Evolutionary conservation across 2,329 filamentous ascomycete species (phyloP).

Genomic region (Pyricularia pennisetigena): DNA sequence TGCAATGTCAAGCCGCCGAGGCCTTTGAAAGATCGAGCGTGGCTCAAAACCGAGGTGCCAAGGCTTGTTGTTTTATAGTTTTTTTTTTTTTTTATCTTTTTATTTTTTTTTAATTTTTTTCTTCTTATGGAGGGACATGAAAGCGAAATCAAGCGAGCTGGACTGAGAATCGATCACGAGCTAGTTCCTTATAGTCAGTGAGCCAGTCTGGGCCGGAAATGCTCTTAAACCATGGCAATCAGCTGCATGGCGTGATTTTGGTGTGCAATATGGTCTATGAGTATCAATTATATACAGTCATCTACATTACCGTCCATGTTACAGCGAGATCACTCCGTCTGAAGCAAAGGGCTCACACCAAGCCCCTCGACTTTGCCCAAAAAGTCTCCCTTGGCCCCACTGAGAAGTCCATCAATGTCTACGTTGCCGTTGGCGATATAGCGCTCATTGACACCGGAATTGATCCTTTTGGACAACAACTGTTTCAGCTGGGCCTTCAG

Average conservation of each 20-base stretch:
- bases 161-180: neutral
- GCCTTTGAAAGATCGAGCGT: neutral
- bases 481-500: slow-evolving; percentile 64
- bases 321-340: neutral
- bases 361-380: slow-evolving; percentile 41
- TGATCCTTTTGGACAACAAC: slow-evolving; percentile 64
- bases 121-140: too few relatives aligned
- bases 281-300: neutral
- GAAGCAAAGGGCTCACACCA: slow-evolving; percentile 13
- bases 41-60: too few relatives aligned
- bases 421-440: slow-evolving; percentile 79
- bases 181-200: too few relatives aligned
- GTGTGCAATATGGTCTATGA: neutral
- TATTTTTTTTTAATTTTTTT: too few relatives aligned
- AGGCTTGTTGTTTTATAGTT: too few relatives aligned
- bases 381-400: slow-evolving; percentile 57
- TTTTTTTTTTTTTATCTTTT: too few relatives aligned
- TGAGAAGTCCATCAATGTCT: slow-evolving; percentile 65
- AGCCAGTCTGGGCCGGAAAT: too few relatives aligned
- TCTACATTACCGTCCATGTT: neutral
- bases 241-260: neutral
- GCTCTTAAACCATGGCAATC: neutral
- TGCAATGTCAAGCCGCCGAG: neutral
- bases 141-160: too few relatives aligned
- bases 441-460: slow-evolving; percentile 76